Evolutionary conservation across 331 rosid species (phyloP), one percentile per base, ranked within the genome.

Genomic region (Phaseolus coccineus): DNA sequence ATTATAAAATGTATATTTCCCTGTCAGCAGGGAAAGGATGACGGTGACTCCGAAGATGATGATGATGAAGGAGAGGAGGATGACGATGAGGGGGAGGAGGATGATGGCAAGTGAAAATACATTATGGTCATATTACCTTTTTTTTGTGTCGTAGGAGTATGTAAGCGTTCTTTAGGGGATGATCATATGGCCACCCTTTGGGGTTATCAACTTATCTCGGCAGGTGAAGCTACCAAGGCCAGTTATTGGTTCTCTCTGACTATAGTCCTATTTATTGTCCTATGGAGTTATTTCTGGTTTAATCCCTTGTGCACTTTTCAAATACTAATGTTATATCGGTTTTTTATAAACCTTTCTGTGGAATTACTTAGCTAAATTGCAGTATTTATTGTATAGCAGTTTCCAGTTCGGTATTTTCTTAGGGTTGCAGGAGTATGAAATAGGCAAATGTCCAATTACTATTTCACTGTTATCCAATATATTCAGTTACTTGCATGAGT

Each of bases 1-100:
- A 42, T 69, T n/a, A 35, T 65, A 24, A 69, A 46, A 9, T 66
- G 28, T 15, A 6, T 22, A 62, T 52, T 61, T 73, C 53, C 4
- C 39, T 37, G 2, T 47, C 69, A 5, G 69, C 84, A 94, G 97
- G 96, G 87, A 77, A 93, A 91, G 77, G 92, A 90, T 27, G 92
- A 80, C 0, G 92, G 88, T 0, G 97, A 88, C 47, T 89, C 93
- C 0, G 94, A 86, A 25, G 89, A 90, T 7, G 96, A 89, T 3
- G 88, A 84, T 1, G 86, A 87, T 1, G 84, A 80, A 2, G 73
- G 77, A 2, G 97, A 91, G 4, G 91, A 88, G 0, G 92, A 89
- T 2, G 92, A 84, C 0, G 90, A 91, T 0, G 96, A 88, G 5
- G 96, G 69, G 0, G 96, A 84, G 1, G 93, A 85, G 78, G 92